These are phyloP conservation scores for Phoma sp. DNA, from an alignment of 2,329 filamentous ascomycete species.

Conservation along the genomic window DNA sequence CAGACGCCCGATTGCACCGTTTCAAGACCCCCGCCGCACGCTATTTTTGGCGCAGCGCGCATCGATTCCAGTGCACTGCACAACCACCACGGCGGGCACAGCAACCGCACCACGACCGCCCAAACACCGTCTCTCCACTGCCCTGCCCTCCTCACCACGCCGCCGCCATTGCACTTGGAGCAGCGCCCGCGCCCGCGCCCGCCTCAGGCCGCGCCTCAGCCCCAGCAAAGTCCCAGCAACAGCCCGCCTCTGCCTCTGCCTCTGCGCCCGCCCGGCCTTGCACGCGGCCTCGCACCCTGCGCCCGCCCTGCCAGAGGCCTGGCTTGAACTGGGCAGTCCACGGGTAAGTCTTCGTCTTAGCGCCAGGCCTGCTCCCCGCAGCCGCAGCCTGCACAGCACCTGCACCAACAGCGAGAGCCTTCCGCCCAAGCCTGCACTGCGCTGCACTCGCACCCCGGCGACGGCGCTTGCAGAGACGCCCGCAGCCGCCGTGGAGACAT, in stretches of 20 bases:
- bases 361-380: constrained; percentile 35
- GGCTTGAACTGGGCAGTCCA: constrained; percentile 24
- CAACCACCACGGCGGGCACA: constrained; percentile 20
- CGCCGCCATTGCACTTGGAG: too few relatives aligned
- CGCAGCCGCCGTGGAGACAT: constrained; percentile 19
- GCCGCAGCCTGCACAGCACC: not conserved
- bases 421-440: not conserved
- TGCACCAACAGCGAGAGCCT: constrained; percentile 16
- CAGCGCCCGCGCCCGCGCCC: not conserved
- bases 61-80: not conserved
- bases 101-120: constrained; percentile 3
- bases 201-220: too few relatives aligned
- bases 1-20: constrained; percentile 1
- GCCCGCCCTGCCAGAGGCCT: constrained; percentile 12
- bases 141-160: too few relatives aligned
- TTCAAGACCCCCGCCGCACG: constrained; percentile 15
- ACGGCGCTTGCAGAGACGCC: constrained; percentile 37
- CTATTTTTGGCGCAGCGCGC: constrained; percentile 17
- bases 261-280: constrained; percentile 9
- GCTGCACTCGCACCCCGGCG: constrained; percentile 21
- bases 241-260: not conserved
- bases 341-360: constrained; percentile 42
- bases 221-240: too few relatives aligned
- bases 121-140: too few relatives aligned
- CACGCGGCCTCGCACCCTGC: constrained; percentile 15